A percentile compares a stretch with the other conserved stretches of the same genome.
phyloP scores from a whole-genome alignment of 228 moss, liverwort and hornwort species.

The Sphagnum magellanicum region DNA sequence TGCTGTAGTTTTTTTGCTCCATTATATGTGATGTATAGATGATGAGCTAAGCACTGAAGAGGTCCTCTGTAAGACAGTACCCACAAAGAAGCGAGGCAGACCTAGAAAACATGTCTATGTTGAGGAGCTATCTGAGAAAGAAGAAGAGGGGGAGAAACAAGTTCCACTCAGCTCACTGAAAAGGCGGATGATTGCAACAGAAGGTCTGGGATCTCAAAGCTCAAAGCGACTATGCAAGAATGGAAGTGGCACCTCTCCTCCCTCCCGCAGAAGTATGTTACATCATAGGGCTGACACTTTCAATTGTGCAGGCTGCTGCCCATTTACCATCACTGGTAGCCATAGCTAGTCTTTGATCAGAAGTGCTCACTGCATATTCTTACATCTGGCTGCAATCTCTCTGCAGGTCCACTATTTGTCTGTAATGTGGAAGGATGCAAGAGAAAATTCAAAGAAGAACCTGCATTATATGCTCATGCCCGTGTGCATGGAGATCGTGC shows the following conservation, averaged over 20 bases:
- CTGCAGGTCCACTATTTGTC: conserved; percentile 57
- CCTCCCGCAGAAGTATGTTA: neutral
- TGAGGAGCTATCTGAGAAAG: conserved; percentile 6
- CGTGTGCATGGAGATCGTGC: conserved; percentile 95
- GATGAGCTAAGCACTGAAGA: conserved; percentile 55
- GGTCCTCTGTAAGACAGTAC: conserved; percentile 16
- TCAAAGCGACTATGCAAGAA: conserved; percentile 38
- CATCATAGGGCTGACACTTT: too few relatives aligned
- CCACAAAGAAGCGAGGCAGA: conserved; percentile 46
- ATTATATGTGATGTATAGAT: conserved; percentile 12
- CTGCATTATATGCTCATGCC: conserved; percentile 75
- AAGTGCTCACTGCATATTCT: neutral
- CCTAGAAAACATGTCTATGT: conserved; percentile 33
- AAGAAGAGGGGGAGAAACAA: conserved; percentile 27
- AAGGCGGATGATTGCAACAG: conserved; percentile 45
- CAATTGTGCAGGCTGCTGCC: too few relatives aligned
- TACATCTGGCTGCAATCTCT: neutral
- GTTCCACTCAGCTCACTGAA: conserved; percentile 20
- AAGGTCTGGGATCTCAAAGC: conserved; percentile 32
- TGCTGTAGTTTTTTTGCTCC: too few relatives aligned
- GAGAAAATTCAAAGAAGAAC: conserved; percentile 77
- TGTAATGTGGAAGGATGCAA: conserved; percentile 96
- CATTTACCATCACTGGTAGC: too few relatives aligned
- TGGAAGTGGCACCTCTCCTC: conserved; percentile 11
- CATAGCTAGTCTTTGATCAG: too few relatives aligned